Base-by-base conservation (phyloP, 1,284 basidiomycete genomes). In the Agaricales sp. region DNA sequence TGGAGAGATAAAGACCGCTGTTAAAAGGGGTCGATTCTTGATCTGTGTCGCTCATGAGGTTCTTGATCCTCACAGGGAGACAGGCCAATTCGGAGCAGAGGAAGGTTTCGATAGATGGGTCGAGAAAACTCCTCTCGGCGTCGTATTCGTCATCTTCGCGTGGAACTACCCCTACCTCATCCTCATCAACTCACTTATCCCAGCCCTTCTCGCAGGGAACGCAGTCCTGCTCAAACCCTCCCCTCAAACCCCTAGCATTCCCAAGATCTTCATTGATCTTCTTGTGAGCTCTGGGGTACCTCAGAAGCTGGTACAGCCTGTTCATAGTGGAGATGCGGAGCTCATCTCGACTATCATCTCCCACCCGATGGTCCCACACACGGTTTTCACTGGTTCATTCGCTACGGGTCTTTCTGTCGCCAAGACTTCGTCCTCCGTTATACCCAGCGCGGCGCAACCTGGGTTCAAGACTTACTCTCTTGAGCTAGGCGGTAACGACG, bases 401-500 rank as follows among this genome's bases (percentile, higher is more conserved):
- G 59, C 62, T 0, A 80, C 78, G 4, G 87, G 87, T 0, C 71
- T 73, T 35, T 70, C 78, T 0, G 75, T 92, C 3, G 80, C 39
- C 18, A 6, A 16, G 6, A 16, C 16, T 4, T 41, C 39, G 4
- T 6, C 39, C 8, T 41, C 39, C 6, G 6, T 41, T 16, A 41
- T 16, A 41, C 39, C 39, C 8, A 41, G 82, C 1, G 77, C 72
- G 0, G 65, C 67, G n/a, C 77, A 74, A 1, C 55, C 58, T 3
- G 81, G 80, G 0, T 94, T 97, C 70, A 95, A 45, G 20, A 26
- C 21, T 22, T 22, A 22, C 18, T 39, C 24, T 21, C 23, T 43
- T 58, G 70, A 98, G 83, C 78, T 98, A 14, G 94, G 94, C 3
- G 94, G 94, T 1, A 97, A 97, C 66, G 93, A 97, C 61, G 91